Evolutionary conservation across 768 basidiomycete species (phyloP).

Genomic region (Boletellus sp.): DNA sequence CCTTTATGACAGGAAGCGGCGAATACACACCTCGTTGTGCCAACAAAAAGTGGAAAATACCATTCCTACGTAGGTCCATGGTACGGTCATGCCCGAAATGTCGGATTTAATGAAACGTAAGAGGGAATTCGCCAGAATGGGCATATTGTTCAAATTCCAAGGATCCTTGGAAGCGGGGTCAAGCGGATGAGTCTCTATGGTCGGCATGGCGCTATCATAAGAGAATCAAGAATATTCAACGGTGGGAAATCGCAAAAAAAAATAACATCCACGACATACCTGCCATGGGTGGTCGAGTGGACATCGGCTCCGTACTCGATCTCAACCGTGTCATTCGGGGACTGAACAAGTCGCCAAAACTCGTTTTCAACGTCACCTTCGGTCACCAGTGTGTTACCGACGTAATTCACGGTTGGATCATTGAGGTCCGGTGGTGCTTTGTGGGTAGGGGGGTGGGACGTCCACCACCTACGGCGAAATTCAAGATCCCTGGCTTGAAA

Average conservation of each 20-base stretch:
- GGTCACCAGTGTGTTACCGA: conserved; percentile 64
- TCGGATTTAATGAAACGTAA: conserved; percentile 97
- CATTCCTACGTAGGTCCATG: conserved; percentile 99
- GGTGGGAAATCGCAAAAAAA: conserved; percentile 22
- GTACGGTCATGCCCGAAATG: conserved; percentile 99
- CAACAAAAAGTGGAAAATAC: conserved; percentile 98
- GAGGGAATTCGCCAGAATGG: conserved; percentile 88
- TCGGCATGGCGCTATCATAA: conserved; percentile 80
- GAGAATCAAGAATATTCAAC: conserved; percentile 20
- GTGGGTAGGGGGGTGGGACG: conserved; percentile 59
- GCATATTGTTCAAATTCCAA: conserved; percentile 98
- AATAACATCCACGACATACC: conserved; percentile 50
- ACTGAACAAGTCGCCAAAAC: conserved; percentile 96
- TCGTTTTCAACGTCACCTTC: conserved; percentile 93
- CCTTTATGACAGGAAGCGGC: conserved; percentile 13
- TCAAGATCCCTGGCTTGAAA: conserved; percentile 90
- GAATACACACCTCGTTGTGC: conserved; percentile 84
- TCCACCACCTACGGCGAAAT: conserved; percentile 88
- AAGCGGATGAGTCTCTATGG: conserved; percentile 88
- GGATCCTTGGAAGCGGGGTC: conserved; percentile 84
- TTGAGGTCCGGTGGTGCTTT: conserved; percentile 33
- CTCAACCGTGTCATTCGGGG: conserved; percentile 86
- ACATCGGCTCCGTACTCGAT: conserved; percentile 99
- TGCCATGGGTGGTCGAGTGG: conserved; percentile 95
- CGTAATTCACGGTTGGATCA: conserved; percentile 51